A percentile compares a stretch with the other conserved stretches of the same genome.
Conservation (phyloP, 441 rosid genomes). For the Gossypium laxum region DNA sequence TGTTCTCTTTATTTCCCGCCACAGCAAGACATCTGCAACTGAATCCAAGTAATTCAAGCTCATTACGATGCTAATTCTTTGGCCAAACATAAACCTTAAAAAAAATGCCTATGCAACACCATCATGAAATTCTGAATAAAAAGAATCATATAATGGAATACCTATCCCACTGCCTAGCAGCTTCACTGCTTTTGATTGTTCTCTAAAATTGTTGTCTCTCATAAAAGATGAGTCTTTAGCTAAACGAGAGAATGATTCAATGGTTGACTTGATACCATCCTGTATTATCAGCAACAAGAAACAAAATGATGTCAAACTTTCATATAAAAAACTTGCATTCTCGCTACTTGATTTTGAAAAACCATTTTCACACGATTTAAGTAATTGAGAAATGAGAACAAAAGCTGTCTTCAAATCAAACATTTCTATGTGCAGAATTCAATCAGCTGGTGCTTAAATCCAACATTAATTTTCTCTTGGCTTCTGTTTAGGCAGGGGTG, state of each 20-base stretch:
- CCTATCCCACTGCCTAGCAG: slow-evolving; percentile 84
- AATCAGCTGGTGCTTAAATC: background rate
- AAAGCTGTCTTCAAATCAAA: background rate
- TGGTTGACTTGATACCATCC: slow-evolving; percentile 67
- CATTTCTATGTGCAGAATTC: slow-evolving; percentile 1
- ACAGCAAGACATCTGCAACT: slow-evolving; percentile 82
- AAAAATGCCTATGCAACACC: background rate
- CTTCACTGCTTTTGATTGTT: slow-evolving; percentile 56
- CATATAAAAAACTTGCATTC: slow-evolving; percentile 3
- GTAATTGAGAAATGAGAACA: background rate
- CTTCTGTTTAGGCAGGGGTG: background rate
- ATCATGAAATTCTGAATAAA: slow-evolving; percentile 7
- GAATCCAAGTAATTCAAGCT: slow-evolving; percentile 28
- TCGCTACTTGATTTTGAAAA: background rate
- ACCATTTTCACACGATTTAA: slow-evolving; percentile 4
- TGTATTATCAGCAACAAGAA: slow-evolving; percentile 30
- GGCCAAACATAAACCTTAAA: slow-evolving; percentile 14
- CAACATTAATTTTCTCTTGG: background rate
- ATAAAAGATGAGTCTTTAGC: slow-evolving; percentile 34
- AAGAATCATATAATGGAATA: slow-evolving; percentile 18
- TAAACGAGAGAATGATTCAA: slow-evolving; percentile 54
- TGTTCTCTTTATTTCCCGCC: slow-evolving; percentile 87
- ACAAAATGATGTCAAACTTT: slow-evolving; percentile 5
- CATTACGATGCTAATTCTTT: background rate
- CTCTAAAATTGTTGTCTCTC: slow-evolving; percentile 24